Evolutionary conservation across 2,329 filamentous ascomycete genomes (phyloP), one percentile per base, ranked within the genome.

Genomic region (Raffaelea albimanens): DNA sequence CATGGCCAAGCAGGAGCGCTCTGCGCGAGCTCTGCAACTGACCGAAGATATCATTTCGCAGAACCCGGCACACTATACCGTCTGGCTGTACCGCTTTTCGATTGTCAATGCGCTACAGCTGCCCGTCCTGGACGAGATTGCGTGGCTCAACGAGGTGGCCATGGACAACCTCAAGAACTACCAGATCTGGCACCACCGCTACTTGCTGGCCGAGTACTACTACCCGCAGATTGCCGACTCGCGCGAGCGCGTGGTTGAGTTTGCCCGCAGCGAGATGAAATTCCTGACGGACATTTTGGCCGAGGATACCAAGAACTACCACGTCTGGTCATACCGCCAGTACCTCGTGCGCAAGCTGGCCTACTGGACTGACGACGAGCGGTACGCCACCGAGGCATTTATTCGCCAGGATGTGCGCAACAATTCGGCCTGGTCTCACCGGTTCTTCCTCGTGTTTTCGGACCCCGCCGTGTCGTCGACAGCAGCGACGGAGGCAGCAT

Each of bases 41-140:
- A 98, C 93, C 4, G 84, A 89, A 61, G 82, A 91, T 65, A 82
- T 98, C 61, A 97, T 98, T 61, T 72, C 74, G 51, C 82, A 96
- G 76, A 98, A 98, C 65, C 87, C 93, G 16, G 90, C 93, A 1
- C 93, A 98, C 70, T 98, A 98, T 69, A 98, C 93, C 16, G 91
- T 97, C 52, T 98, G 93, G 93, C 80, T 97, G 20, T 98, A 95
- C 71, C 85, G 93, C 52, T 88, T 90, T 56, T 80, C 83, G 59
- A 85, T 84, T 46, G 68, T 97, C 43, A 76, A 83, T 53, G 73
- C 78, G 3, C 71, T 95, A 22, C 65, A 76, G 43, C 73, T 83
- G 43, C 69, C 82, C 47, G 70, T 93, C 40, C 66, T 71, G 2
- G 75, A 83, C 50, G 93, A 98, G 65, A 73, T 96, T 42, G 69